These are phyloP conservation scores for Apiospora marii DNA, from an alignment of 2,329 filamentous ascomycete genomes.

Conservation along the genomic window DNA sequence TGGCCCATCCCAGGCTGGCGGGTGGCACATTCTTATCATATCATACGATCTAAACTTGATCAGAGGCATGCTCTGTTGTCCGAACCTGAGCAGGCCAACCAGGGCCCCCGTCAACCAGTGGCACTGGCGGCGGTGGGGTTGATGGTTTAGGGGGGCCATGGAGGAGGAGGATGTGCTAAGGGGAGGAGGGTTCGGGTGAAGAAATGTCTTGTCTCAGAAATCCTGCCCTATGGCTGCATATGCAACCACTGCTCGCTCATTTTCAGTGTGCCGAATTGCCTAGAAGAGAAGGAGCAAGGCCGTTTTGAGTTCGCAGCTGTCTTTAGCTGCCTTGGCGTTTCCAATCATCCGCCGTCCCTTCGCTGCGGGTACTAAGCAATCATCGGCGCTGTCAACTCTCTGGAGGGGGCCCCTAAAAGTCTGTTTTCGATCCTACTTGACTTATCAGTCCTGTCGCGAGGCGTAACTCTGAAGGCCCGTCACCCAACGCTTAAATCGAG, in stretches of 20 bases:
- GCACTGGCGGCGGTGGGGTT: not conserved
- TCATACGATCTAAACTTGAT: not conserved
- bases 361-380: not conserved
- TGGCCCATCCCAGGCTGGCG: not conserved
- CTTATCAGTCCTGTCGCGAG: not conserved
- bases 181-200: not conserved
- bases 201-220: not conserved
- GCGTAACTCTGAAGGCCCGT: not conserved
- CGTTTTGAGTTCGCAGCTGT: not conserved
- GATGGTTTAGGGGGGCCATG: slow-evolving; percentile 17
- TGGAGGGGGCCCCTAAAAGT: not conserved
- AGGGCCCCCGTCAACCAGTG: not conserved
- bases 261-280: not conserved
- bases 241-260: not conserved
- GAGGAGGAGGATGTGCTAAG: not conserved
- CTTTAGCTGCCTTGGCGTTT: not conserved
- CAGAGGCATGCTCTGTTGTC: too few relatives aligned
- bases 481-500: not conserved
- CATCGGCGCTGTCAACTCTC: not conserved
- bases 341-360: not conserved
- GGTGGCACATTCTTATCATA: not conserved
- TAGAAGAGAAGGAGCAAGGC: not conserved
- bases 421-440: not conserved
- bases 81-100: not conserved
- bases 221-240: not conserved